Percentiles rank a stretch among this genome's conserved stretches.
These are phyloP conservation scores for Euphorbia celastroides DNA, from an alignment of 441 rosid species.

Conservation along the genomic window DNA sequence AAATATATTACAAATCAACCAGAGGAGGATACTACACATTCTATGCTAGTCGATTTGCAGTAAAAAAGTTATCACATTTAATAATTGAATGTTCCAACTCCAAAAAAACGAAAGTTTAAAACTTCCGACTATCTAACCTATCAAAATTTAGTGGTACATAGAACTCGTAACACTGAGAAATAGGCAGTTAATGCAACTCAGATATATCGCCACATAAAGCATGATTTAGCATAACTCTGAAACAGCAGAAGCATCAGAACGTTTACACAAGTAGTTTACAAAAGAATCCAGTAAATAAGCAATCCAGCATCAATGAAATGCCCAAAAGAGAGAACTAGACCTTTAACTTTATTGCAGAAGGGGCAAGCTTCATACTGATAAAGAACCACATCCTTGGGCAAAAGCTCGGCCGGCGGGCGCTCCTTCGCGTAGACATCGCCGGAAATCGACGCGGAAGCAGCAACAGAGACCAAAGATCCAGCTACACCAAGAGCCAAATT, in stretches of 20 bases:
- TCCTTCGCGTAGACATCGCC: slow-evolving; percentile 59
- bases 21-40: not conserved
- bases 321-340: slow-evolving; percentile 19
- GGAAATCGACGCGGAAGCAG: slow-evolving; percentile 41
- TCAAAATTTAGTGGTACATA: not conserved
- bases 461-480: slow-evolving; percentile 44
- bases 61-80: not conserved
- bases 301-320: not conserved
- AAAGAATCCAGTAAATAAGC: not conserved
- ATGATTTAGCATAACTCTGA: not conserved
- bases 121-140: not conserved
- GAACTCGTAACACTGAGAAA: not conserved
- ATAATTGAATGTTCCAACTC: not conserved
- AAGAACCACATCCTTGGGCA: slow-evolving; percentile 60
- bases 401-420: slow-evolving; percentile 22
- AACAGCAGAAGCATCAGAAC: not conserved
- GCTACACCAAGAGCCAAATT: slow-evolving; percentile 25
- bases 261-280: not conserved
- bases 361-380: no score
- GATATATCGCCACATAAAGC: not conserved
- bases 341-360: no score
- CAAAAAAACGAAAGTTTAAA: not conserved
- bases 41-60: not conserved
- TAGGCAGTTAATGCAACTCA: not conserved
- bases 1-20: not conserved